Conservation (phyloP, 805 yeast genomes). For the Starmerella bombi region DNA sequence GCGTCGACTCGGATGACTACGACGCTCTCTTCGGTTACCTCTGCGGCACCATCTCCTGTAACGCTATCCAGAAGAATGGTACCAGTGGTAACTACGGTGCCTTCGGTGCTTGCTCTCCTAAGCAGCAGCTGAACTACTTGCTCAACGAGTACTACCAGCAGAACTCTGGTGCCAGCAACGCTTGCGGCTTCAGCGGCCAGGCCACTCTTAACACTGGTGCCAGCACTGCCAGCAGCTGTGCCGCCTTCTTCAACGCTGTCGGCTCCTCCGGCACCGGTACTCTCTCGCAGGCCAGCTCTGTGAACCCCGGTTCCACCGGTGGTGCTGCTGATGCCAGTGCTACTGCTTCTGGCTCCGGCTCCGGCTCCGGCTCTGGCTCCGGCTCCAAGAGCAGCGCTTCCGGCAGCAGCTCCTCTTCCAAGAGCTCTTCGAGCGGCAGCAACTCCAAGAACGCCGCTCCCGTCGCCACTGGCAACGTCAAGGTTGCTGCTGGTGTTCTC, state of each 20-base stretch:
- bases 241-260: constrained; percentile 42
- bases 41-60: constrained; percentile 49
- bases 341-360: constrained; percentile 11
- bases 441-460: constrained; percentile 31
- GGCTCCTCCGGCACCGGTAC: constrained; percentile 57
- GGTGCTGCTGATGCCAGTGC: constrained; percentile 13
- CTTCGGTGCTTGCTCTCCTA: constrained; percentile 57
- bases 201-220: constrained; percentile 40
- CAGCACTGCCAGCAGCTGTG: constrained; percentile 38
- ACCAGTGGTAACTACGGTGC: constrained; percentile 55
- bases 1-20: constrained; percentile 43
- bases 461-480: constrained; percentile 26
- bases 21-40: constrained; percentile 44
- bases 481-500: constrained; percentile 16
- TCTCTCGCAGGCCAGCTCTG: constrained; percentile 25
- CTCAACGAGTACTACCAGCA: constrained; percentile 49
- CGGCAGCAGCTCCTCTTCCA: constrained; percentile 18
- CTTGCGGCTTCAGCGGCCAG: constrained; percentile 61
- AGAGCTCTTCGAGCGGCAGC: constrained; percentile 27
- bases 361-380: constrained; percentile 9
- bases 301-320: constrained; percentile 16
- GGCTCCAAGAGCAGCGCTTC: constrained; percentile 19
- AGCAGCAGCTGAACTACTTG: constrained; percentile 54
- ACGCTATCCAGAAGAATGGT: constrained; percentile 49
- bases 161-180: constrained; percentile 35